phyloP scores from a whole-genome alignment of 148 eudicot genomes.

The Pharnaceum exiguum region DNA sequence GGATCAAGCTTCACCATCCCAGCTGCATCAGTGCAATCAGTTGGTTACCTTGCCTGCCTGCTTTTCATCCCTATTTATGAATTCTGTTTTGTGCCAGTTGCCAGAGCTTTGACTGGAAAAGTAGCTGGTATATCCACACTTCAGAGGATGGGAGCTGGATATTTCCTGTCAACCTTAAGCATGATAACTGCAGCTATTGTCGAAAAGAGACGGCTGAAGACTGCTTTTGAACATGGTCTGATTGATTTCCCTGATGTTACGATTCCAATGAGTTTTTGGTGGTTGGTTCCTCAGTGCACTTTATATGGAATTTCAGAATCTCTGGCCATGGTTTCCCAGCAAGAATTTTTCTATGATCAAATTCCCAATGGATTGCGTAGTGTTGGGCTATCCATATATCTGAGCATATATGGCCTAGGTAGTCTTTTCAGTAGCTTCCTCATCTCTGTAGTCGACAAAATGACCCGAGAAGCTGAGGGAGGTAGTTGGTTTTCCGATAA shows the following conservation, averaged over 20 bases:
- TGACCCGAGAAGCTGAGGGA: constrained; percentile 29
- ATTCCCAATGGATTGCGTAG: constrained; percentile 56
- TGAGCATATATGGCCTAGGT: constrained; percentile 50
- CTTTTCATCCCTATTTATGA: constrained; percentile 52
- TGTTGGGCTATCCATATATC: constrained; percentile 41
- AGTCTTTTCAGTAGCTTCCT: constrained; percentile 48
- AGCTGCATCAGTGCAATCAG: constrained; percentile 51
- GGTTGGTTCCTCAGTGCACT: constrained; percentile 60
- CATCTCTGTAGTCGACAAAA: constrained; percentile 28
- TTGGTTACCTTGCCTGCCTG: constrained; percentile 19
- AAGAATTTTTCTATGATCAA: constrained; percentile 59
- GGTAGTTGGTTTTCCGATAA: constrained; percentile 53
- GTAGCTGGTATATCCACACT: constrained; percentile 62
- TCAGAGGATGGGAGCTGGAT: constrained; percentile 56
- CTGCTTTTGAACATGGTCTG: constrained; percentile 37
- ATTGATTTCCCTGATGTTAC: constrained; percentile 32
- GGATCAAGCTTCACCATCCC: constrained; percentile 41
- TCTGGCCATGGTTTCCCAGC: constrained; percentile 45
- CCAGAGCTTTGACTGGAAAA: constrained; percentile 38
- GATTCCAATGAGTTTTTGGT: constrained; percentile 61
- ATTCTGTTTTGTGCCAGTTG: constrained; percentile 36
- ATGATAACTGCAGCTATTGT: constrained; percentile 46
- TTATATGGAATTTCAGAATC: constrained; percentile 49
- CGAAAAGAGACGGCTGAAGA: constrained; percentile 39
- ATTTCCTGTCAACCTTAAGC: constrained; percentile 29